Evolutionary conservation across 306 rosid genomes (phyloP).

Genomic region (Senna siamea): DNA sequence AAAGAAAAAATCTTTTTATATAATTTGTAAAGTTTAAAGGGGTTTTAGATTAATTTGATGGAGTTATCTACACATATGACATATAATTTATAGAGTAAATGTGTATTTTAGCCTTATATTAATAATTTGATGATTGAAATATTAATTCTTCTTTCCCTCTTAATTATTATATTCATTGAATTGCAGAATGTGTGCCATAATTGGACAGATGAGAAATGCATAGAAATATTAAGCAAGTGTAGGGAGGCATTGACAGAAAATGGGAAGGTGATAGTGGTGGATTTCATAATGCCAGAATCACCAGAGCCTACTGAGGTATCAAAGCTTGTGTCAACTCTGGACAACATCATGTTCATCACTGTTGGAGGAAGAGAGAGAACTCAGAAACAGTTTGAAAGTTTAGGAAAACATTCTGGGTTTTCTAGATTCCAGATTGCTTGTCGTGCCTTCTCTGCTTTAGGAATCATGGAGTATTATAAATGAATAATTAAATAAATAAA

Average conservation of each 20-base stretch:
- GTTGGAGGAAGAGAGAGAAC: constrained; percentile 47
- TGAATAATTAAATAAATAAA: too few relatives aligned
- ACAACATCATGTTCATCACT: constrained; percentile 30
- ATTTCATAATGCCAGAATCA: not conserved
- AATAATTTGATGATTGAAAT: too few relatives aligned
- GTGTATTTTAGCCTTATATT: too few relatives aligned
- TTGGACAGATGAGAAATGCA: constrained; percentile 17
- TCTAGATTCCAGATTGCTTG: constrained; percentile 33
- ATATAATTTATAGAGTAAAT: too few relatives aligned
- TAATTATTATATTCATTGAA: too few relatives aligned
- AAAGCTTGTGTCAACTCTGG: constrained; percentile 31
- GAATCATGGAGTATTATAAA: constrained; percentile 44
- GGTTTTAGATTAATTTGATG: too few relatives aligned
- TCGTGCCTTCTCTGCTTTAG: constrained; percentile 26
- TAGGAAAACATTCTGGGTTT: constrained; percentile 39
- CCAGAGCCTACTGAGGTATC: constrained; percentile 23
- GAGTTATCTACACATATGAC: too few relatives aligned
- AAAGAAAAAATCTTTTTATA: too few relatives aligned
- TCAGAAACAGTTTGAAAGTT: constrained; percentile 5
- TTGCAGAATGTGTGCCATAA: constrained; percentile 32
- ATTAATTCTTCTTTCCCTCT: too few relatives aligned
- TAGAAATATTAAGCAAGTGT: not conserved
- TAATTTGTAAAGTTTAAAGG: too few relatives aligned
- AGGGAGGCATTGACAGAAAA: not conserved
- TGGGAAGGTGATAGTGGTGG: constrained; percentile 25